A percentile compares a stretch with the other conserved stretches of the same genome.
These are phyloP conservation scores for Pseudogymnoascus sp. DNA, from an alignment of 2,329 filamentous ascomycete species.

Conservation along the genomic window DNA sequence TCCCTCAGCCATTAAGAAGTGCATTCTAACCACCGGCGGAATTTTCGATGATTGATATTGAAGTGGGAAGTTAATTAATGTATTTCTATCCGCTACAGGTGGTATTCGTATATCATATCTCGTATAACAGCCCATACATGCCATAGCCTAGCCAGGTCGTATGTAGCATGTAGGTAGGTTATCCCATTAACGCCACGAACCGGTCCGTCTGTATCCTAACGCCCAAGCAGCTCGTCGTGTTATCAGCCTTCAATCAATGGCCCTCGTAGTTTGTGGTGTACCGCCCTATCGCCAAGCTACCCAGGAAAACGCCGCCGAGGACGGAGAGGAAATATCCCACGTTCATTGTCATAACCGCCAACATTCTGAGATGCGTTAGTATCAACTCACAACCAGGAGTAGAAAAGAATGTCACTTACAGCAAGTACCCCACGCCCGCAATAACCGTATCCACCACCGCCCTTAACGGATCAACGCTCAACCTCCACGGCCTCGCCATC, in stretches of 20 bases:
- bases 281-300: conserved; percentile 51
- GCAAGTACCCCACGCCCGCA: conserved; percentile 71
- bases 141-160: neutral
- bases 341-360: conserved; percentile 86
- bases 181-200: neutral
- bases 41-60: neutral
- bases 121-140: neutral
- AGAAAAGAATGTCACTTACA: conserved; percentile 50
- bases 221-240: neutral
- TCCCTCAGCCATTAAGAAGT: neutral
- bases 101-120: neutral
- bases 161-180: neutral
- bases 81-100: neutral
- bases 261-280: conserved; percentile 16
- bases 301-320: conserved; percentile 73
- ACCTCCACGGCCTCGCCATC: conserved; percentile 62
- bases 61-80: neutral
- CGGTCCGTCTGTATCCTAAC: neutral
- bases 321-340: conserved; percentile 77
- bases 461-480: conserved; percentile 69
- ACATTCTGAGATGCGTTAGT: conserved; percentile 53
- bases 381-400: conserved; percentile 4
- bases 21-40: no score
- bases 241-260: neutral
- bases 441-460: conserved; percentile 63